phyloP scores from a whole-genome alignment of 768 basidiomycete species.

The Sarcomyxa edulis region DNA sequence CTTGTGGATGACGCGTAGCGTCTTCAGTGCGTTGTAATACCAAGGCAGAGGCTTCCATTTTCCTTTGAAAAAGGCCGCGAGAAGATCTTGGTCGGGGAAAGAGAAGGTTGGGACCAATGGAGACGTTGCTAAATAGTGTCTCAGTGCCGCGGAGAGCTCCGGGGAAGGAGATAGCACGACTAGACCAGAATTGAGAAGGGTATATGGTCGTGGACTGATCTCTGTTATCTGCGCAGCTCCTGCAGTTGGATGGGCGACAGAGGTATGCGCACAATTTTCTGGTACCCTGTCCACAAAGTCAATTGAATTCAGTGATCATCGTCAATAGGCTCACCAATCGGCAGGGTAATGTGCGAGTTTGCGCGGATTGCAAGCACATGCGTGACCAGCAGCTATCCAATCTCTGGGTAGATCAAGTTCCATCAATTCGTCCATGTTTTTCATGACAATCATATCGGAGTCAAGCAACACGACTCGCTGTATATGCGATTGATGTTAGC shows the following conservation, averaged over 20 bases:
- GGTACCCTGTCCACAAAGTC: constrained; percentile 62
- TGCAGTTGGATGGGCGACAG: constrained; percentile 40
- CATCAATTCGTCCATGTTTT: constrained; percentile 76
- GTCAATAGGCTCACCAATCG: constrained; percentile 86
- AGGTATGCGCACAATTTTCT: constrained; percentile 83
- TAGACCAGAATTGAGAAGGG: constrained; percentile 86
- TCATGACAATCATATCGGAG: constrained; percentile 80
- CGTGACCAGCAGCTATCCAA: constrained; percentile 85
- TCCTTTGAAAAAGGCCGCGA: constrained; percentile 74
- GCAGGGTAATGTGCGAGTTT: constrained; percentile 79
- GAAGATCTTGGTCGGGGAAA: constrained; percentile 92
- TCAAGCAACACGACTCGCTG: constrained; percentile 81
- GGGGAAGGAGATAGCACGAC: constrained; percentile 79
- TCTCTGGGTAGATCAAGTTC: constrained; percentile 56
- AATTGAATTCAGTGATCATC: too few relatives aligned
- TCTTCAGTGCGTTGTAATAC: constrained; percentile 91
- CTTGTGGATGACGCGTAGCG: constrained; percentile 68
- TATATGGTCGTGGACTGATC: constrained; percentile 63
- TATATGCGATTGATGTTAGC: constrained; percentile 9
- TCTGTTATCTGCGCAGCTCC: constrained; percentile 26
- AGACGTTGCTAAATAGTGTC: constrained; percentile 45
- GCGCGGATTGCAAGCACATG: constrained; percentile 92
- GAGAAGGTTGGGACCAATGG: constrained; percentile 35
- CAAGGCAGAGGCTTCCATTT: constrained; percentile 78
- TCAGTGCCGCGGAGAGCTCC: constrained; percentile 46